phyloP scores from a whole-genome alignment of 202 grass and related monocot genomes.

The Hordeum pubiflorum region DNA sequence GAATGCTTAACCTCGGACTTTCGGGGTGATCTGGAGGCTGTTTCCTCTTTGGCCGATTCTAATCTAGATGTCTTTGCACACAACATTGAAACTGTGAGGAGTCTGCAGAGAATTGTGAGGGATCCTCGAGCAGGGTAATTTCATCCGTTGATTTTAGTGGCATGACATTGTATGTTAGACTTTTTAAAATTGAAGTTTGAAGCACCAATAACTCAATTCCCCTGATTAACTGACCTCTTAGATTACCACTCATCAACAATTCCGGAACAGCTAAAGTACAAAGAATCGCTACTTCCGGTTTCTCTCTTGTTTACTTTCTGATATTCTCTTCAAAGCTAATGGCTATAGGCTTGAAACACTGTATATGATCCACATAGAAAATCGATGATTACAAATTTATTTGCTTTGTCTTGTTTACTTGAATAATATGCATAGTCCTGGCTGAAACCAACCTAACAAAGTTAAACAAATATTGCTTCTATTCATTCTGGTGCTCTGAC shows the following conservation, averaged over 20 bases:
- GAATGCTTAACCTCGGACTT: conserved; percentile 92
- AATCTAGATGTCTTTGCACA: conserved; percentile 85
- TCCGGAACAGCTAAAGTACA: neutral
- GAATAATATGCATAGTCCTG: neutral
- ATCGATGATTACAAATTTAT: neutral
- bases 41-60: conserved; percentile 58
- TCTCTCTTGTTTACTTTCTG: neutral
- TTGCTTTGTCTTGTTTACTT: neutral
- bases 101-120: conserved; percentile 83
- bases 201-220: neutral
- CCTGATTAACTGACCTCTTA: neutral
- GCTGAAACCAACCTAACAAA: conserved; percentile 8
- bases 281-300: neutral
- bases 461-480: neutral
- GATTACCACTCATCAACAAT: neutral
- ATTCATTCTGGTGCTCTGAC: neutral
- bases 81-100: conserved; percentile 89
- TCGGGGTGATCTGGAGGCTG: conserved; percentile 73
- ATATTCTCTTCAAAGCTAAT: neutral
- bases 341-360: neutral
- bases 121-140: conserved; percentile 84
- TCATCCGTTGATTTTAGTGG: neutral
- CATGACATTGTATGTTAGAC: neutral
- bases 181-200: neutral
- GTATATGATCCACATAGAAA: neutral